phyloP scores from a whole-genome alignment of 495 filamentous ascomycete species.

The Aspergillus sclerotioniger region DNA sequence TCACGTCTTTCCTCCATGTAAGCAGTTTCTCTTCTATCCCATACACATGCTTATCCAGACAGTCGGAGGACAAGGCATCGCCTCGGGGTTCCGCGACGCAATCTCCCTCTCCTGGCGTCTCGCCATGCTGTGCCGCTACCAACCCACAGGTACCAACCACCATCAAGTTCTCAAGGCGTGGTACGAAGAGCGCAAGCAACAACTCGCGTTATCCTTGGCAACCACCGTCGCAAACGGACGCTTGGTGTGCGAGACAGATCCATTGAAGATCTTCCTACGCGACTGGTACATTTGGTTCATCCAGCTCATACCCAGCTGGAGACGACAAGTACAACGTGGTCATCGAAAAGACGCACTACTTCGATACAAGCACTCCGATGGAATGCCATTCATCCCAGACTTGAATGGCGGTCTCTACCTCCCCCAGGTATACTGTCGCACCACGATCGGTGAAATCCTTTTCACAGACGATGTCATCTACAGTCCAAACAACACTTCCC shows the following conservation, averaged over 20 bases:
- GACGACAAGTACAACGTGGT: constrained; percentile 26
- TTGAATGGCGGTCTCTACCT: constrained; percentile 29
- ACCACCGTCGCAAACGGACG: constrained; percentile 34
- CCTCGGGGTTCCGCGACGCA: constrained; percentile 26
- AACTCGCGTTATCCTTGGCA: constrained; percentile 34
- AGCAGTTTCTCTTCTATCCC: neutral
- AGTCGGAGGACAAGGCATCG: constrained; percentile 46
- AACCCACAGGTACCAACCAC: constrained; percentile 15
- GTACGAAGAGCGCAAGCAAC: constrained; percentile 42
- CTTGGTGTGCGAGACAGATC: constrained; percentile 28
- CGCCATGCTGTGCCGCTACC: constrained; percentile 26
- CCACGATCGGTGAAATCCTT: neutral
- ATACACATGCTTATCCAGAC: neutral
- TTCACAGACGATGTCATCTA: constrained; percentile 33
- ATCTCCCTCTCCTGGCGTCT: constrained; percentile 48
- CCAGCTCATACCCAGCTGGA: constrained; percentile 32
- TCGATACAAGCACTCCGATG: constrained; percentile 23
- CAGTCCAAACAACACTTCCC: constrained; percentile 10
- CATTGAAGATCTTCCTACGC: constrained; percentile 31
- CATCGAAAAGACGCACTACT: constrained; percentile 24
- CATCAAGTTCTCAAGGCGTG: constrained; percentile 28
- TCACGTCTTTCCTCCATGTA: constrained; percentile 56
- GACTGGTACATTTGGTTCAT: constrained; percentile 33
- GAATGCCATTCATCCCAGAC: constrained; percentile 34
- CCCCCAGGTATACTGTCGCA: constrained; percentile 34